A percentile compares a stretch with the other conserved stretches of the same genome.
Evolutionary conservation across 2,329 filamentous ascomycete species (phyloP).

Genomic region (Fusarium irregulare): DNA sequence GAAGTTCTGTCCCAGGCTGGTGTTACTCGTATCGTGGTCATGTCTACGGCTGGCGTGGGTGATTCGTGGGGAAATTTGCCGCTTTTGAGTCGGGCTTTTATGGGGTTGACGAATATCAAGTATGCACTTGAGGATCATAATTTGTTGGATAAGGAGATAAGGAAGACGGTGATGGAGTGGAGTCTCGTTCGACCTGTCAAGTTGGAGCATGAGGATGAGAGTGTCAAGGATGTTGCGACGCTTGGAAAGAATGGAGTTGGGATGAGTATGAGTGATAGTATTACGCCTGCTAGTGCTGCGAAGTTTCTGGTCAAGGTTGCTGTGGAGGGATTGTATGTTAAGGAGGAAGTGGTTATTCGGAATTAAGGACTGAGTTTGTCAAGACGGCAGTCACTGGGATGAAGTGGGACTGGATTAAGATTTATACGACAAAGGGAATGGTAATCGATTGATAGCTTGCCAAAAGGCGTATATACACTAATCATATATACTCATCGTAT

Average conservation of each 20-base stretch:
- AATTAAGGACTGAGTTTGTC: background rate
- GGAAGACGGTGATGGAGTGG: slow-evolving; percentile 50
- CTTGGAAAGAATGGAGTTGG: slow-evolving; percentile 49
- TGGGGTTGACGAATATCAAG: slow-evolving; percentile 56
- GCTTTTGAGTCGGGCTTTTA: slow-evolving; percentile 51
- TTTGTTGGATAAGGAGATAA: slow-evolving; percentile 53
- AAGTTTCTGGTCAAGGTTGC: slow-evolving; percentile 52
- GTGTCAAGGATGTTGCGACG: slow-evolving; percentile 36
- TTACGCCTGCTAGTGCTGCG: slow-evolving; percentile 46
- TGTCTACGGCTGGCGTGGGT: slow-evolving; percentile 55
- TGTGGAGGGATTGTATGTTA: slow-evolving; percentile 40
- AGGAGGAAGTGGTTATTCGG: slow-evolving; percentile 34
- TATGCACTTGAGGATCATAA: slow-evolving; percentile 53
- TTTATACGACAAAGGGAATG: background rate
- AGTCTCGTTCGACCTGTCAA: slow-evolving; percentile 51
- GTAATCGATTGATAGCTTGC: background rate
- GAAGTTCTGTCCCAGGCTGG: slow-evolving; percentile 49
- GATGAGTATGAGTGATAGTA: slow-evolving; percentile 48
- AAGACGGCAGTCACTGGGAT: background rate
- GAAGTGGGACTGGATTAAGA: background rate
- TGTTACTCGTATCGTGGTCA: slow-evolving; percentile 50
- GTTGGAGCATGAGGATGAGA: slow-evolving; percentile 44
- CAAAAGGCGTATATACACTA: background rate
- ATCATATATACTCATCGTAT: background rate
- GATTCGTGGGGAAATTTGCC: slow-evolving; percentile 53